Percentiles rank a stretch among this genome's conserved stretches.
Conservation (phyloP, 176 grass and related monocot genomes). For the Phyllostachys edulis region DNA sequence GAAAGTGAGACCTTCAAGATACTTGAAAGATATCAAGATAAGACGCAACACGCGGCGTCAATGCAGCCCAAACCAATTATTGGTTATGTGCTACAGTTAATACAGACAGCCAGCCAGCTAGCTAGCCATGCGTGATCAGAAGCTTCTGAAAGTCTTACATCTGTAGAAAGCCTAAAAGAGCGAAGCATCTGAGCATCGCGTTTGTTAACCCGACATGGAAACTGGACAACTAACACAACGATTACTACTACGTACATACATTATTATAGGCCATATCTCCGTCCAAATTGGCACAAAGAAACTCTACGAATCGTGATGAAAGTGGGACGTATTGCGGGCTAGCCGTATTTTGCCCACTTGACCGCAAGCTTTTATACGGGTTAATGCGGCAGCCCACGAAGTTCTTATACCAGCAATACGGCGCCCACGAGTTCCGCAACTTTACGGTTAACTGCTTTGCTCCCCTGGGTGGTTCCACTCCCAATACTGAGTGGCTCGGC, state of each 20-base stretch:
- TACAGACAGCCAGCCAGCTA: not conserved
- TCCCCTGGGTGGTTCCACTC: constrained; percentile 71
- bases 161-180: not conserved
- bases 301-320: too few species aligned
- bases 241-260: not conserved
- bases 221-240: not conserved
- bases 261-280: not conserved
- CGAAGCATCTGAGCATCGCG: not conserved
- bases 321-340: too few species aligned
- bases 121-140: not conserved
- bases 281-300: not conserved
- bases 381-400: too few species aligned
- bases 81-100: too few species aligned
- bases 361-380: too few species aligned
- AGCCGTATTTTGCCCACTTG: too few species aligned
- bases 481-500: constrained; percentile 83
- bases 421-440: too few species aligned
- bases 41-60: not conserved
- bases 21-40: not conserved
- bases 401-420: too few species aligned
- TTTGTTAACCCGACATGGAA: not conserved
- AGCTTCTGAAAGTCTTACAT: not conserved
- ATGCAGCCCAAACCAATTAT: not conserved
- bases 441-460: too few species aligned
- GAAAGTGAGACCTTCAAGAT: not conserved